Conservation (phyloP, 257 asterid species). For the Solanum bulbocastanum region DNA sequence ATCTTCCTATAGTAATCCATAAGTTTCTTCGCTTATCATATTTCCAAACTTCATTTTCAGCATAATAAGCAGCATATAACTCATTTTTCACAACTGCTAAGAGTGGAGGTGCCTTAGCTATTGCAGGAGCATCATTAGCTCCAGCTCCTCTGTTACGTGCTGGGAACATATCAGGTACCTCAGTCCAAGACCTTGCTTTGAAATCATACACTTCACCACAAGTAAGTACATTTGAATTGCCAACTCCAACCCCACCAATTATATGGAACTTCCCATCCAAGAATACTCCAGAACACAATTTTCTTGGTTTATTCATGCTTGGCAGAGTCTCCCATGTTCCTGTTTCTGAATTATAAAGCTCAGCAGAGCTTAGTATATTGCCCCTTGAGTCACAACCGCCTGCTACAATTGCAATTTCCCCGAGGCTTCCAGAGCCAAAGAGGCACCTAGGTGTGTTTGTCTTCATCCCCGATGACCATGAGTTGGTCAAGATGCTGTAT, state of each 20-base stretch:
- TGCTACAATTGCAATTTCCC: slow-evolving; percentile 69
- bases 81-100: slow-evolving; percentile 75
- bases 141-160: slow-evolving; percentile 16
- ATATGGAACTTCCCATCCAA: slow-evolving; percentile 73
- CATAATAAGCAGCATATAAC: slow-evolving; percentile 69
- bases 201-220: slow-evolving; percentile 68
- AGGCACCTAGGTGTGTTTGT: slow-evolving; percentile 26
- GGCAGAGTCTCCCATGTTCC: slow-evolving; percentile 58
- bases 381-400: slow-evolving; percentile 71
- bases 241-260: slow-evolving; percentile 64
- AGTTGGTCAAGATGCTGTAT: slow-evolving; percentile 20
- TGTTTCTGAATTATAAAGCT: slow-evolving; percentile 51
- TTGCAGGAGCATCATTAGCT: slow-evolving; percentile 31
- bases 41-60: slow-evolving; percentile 47
- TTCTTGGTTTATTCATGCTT: slow-evolving; percentile 61
- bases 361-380: slow-evolving; percentile 48
- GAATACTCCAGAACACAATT: slow-evolving; percentile 73
- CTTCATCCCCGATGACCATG: slow-evolving; percentile 22
- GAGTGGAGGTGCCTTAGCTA: slow-evolving; percentile 73
- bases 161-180: slow-evolving; percentile 66
- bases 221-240: slow-evolving; percentile 33
- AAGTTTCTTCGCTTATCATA: slow-evolving; percentile 33
- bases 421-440: slow-evolving; percentile 73
- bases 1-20: slow-evolving; percentile 53
- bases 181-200: slow-evolving; percentile 44